Conservation (phyloP, 2,329 filamentous ascomycete genomes). For the Cladophialophora exuberans region DNA sequence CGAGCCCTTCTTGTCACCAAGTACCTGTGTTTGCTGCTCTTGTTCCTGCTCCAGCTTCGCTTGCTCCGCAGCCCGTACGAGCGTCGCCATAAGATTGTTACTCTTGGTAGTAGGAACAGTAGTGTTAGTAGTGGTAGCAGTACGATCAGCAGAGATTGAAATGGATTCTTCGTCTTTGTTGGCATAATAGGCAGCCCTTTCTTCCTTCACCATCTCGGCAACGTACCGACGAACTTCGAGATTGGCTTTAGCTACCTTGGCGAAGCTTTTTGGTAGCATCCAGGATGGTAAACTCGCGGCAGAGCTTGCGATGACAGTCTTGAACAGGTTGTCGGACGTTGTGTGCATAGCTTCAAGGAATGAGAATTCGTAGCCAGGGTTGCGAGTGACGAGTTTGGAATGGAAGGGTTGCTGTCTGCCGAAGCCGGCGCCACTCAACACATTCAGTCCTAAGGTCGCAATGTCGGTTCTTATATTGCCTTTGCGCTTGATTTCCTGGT, state of each 20-base stretch:
- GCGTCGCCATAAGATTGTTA: slow-evolving; percentile 29
- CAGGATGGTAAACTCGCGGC: background rate
- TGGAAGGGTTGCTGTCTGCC: slow-evolving; percentile 22
- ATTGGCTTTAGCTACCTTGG: background rate
- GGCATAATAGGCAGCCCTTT: background rate
- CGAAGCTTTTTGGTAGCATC: background rate
- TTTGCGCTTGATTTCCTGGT: background rate
- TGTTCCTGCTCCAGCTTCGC: slow-evolving; percentile 34
- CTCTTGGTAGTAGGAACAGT: no score
- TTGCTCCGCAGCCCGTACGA: slow-evolving; percentile 30
- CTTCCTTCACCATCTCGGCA: background rate
- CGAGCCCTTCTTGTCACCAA: no score
- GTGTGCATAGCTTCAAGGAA: background rate
- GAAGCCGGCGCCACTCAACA: slow-evolving; percentile 32
- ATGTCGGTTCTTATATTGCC: slow-evolving; percentile 25
- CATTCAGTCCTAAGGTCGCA: slow-evolving; percentile 27
- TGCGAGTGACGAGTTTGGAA: slow-evolving; percentile 6
- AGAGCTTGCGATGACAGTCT: background rate
- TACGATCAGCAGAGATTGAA: slow-evolving; percentile 23
- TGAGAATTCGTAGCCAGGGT: background rate
- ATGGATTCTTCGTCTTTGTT: slow-evolving; percentile 13
- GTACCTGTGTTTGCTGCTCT: slow-evolving; percentile 46
- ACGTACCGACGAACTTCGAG: background rate
- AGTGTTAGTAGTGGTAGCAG: no score
- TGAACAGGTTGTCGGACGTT: background rate